These are phyloP conservation scores for Nyssa sinensis DNA, from an alignment of 148 eudicot genomes.

Conservation along the genomic window DNA sequence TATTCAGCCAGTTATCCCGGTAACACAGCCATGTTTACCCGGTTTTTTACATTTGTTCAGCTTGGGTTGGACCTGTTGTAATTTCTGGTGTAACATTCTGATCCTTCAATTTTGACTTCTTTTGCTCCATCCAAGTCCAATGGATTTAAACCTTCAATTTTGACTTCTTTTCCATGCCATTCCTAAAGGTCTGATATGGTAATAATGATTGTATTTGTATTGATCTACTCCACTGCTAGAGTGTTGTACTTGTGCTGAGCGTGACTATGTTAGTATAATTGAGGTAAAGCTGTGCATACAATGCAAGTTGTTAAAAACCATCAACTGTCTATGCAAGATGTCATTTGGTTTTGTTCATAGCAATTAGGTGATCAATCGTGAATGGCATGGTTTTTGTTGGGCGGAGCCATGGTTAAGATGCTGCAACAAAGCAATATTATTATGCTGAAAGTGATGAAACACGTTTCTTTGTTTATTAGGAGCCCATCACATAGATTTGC, in stretches of 20 bases:
- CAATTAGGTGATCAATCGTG: not conserved
- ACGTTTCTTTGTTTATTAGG: conserved; percentile 33
- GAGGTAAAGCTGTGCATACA: not conserved
- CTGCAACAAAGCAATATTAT: not conserved
- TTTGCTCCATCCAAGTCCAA: not conserved
- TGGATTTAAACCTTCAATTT: not conserved
- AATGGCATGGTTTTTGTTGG: not conserved
- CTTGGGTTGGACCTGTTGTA: not conserved
- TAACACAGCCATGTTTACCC: not conserved
- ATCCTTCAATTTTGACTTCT: not conserved
- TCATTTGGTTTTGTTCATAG: not conserved
- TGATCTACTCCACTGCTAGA: not conserved
- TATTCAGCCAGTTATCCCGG: not conserved
- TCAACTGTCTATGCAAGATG: not conserved
- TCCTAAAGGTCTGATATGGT: not conserved
- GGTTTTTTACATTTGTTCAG: not conserved
- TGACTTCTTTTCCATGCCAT: not conserved
- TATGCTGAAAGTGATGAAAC: not conserved
- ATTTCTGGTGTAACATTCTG: not conserved
- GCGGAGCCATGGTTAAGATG: not conserved
- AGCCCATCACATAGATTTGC: conserved; percentile 92
- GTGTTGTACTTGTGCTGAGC: not conserved
- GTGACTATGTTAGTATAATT: not conserved
- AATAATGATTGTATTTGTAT: not conserved
- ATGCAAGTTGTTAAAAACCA: not conserved